Evolutionary conservation across 768 basidiomycete genomes (phyloP), one percentile per base, ranked within the genome.

Genomic region (Serendipita sp.): DNA sequence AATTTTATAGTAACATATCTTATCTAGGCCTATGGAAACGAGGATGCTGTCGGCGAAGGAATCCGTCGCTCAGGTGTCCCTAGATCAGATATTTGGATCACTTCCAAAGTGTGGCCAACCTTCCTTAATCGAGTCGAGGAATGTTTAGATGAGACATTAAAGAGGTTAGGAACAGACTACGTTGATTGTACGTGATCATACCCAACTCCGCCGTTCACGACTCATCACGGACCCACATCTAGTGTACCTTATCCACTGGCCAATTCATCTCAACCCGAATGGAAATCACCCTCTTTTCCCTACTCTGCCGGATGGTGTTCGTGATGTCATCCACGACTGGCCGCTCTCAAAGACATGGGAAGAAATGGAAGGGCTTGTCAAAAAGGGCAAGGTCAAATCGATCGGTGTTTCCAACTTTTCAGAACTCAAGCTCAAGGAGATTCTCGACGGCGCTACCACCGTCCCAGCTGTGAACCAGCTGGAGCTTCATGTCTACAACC

Each of bases 171-270:
- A 2, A 83, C 81, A 1, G 80, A 85, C 48, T 89, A 90, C 72
- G 78, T 92, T 32, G 52, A 54, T 28, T 63, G 52, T 54, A 32
- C 52, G 52, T 54, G 11, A 11, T 54, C 30, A 15, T 13, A 2
- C 1, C 52, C 23, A 15, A 16, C 52, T 54, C 52, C 32, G 11
- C 23, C 32, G 11, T 54, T 32, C 52, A 54, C 15, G 32, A 13
- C 30, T 32, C 23, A 23, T 23, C 23, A 23, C 23, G 23, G 23
- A 23, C 23, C 23, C 23, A 23, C 1, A 23, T 16, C 23, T 54
- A 54, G 52, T 91, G 58, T 91, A 89, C 71, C 75, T 92, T 63
- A 86, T 90, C 66, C 88, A 89, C 70, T 91, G 86, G 87, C 85
- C 69, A 13, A 75, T 68, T 13, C 52, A 54, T 2, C 52, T 54